These are phyloP conservation scores for Glycyrrhiza uralensis DNA, from an alignment of 306 rosid genomes.

Conservation along the genomic window DNA sequence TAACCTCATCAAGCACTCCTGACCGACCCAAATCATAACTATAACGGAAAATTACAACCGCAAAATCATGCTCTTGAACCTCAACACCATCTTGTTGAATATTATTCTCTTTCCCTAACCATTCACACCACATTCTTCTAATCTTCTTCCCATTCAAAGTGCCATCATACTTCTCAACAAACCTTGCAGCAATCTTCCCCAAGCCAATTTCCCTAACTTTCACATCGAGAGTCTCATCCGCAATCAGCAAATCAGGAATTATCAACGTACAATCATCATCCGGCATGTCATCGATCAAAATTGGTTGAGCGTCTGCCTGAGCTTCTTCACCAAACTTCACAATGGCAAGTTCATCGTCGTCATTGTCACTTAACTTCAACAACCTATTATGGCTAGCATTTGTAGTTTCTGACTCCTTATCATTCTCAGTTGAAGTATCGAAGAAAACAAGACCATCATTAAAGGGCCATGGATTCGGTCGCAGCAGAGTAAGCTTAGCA, in stretches of 20 bases:
- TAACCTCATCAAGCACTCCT: slow-evolving; percentile 54
- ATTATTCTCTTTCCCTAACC: slow-evolving; percentile 59
- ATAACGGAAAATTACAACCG: slow-evolving; percentile 60
- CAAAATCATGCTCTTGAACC: slow-evolving; percentile 60
- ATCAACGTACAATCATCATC: slow-evolving; percentile 29
- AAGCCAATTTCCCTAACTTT: slow-evolving; percentile 51
- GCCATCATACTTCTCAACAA: slow-evolving; percentile 46
- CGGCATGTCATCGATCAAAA: slow-evolving; percentile 23
- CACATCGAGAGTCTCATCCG: slow-evolving; percentile 54
- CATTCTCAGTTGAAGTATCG: slow-evolving; percentile 40
- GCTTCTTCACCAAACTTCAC: slow-evolving; percentile 46
- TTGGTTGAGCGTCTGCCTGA: slow-evolving; percentile 34
- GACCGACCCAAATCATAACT: slow-evolving; percentile 64
- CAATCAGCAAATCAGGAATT: slow-evolving; percentile 60
- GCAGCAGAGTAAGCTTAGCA: slow-evolving; percentile 69
- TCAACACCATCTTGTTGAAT: slow-evolving; percentile 24
- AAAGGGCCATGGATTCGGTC: slow-evolving; percentile 90
- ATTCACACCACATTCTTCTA: slow-evolving; percentile 88
- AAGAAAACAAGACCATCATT: slow-evolving; percentile 85
- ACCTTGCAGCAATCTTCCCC: slow-evolving; percentile 75
- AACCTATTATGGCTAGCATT: slow-evolving; percentile 36
- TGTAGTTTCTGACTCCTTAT: slow-evolving; percentile 26
- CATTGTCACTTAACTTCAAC: slow-evolving; percentile 41
- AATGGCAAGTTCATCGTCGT: slow-evolving; percentile 52
- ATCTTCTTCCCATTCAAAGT: slow-evolving; percentile 41